Percentiles rank a stretch among this genome's conserved stretches.
Evolutionary conservation across 306 rosid genomes (phyloP).

Genomic region (Phaseolus lunatus): DNA sequence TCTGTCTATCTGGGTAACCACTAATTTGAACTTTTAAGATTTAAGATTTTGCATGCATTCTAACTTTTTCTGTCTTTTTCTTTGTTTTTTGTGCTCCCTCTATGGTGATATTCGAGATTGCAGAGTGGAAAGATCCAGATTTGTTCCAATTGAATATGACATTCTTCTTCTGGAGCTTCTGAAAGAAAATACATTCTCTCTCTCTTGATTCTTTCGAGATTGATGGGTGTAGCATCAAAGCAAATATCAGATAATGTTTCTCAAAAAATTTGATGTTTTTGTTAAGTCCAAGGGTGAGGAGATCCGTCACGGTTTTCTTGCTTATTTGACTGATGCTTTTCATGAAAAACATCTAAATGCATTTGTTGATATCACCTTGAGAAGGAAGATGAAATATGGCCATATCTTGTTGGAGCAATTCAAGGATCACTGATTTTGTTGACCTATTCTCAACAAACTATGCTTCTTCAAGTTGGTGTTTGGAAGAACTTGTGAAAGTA

Average conservation of each 20-base stretch:
- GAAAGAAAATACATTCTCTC: background rate
- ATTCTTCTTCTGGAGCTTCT: background rate
- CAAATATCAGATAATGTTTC: background rate
- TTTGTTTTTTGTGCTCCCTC: background rate
- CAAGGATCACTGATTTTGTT: background rate
- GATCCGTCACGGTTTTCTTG: background rate
- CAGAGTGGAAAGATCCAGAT: background rate
- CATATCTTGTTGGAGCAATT: background rate
- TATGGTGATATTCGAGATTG: background rate
- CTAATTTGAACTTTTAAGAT: background rate
- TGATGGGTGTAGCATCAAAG: too few relatives aligned
- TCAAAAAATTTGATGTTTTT: constrained; percentile 22
- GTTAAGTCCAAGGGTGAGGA: constrained; percentile 14
- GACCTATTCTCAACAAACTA: too few relatives aligned
- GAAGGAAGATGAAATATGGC: background rate
- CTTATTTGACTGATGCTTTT: constrained; percentile 8
- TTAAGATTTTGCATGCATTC: background rate
- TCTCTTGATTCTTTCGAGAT: background rate
- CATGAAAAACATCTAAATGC: background rate
- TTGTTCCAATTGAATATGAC: background rate
- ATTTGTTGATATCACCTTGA: constrained; percentile 26
- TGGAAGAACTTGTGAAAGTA: too few relatives aligned
- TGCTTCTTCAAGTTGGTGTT: too few relatives aligned
- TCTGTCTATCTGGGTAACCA: too few relatives aligned
- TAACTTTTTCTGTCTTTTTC: background rate